Evolutionary conservation across 2,329 filamentous ascomycete species (phyloP), one percentile per base, ranked within the genome.

Genomic region (Diaporthe sp.): DNA sequence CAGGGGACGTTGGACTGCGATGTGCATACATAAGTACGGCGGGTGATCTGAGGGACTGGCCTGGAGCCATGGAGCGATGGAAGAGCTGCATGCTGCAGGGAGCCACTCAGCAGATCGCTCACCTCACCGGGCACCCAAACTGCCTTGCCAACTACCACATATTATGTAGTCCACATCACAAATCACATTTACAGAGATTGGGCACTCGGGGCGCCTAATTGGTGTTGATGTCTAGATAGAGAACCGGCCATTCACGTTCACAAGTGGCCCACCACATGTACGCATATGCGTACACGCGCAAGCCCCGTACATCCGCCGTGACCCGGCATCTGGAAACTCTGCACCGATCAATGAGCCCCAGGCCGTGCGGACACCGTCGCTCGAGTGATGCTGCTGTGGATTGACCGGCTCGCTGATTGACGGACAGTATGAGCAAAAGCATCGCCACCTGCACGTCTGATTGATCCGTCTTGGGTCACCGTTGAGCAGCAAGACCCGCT

Each of bases 31-130:
- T 31, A 31, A 31, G 31, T 31, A 31, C 31, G 17, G 55, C 31
- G 19, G 37, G 58, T 61, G 58, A 42, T 31, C 58, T 28, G 60
- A 44, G 51, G 60, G 39, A 46, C 60, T 65, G 46, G 46, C 42
- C 65, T 34, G 31, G 65, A 42, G 65, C 46, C 13, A 68, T 53
- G 65, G 65, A 42, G 65, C 46, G 22, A 68, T 53, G 65, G 65
- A 42, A 68, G 65, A 53, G 65, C 22, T 68, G 65, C 65, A 68
- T 53, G 28, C 46, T 51, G 46, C 65, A 68, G 65, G 65, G 65
- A 68, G 65, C 65, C 65, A 68, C 42, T 49, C 25, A 34, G 28
- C 25, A 49, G 42, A 15, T 9, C 55, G 25, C 37, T 17, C 58
- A 44, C 44, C 44, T 49, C 19, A 19, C 55, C 22, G 53, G 53